Evolutionary conservation across 495 filamentous ascomycete genomes (phyloP), one percentile per base, ranked within the genome.

Genomic region (Lasiosphaeriaceae sp.): DNA sequence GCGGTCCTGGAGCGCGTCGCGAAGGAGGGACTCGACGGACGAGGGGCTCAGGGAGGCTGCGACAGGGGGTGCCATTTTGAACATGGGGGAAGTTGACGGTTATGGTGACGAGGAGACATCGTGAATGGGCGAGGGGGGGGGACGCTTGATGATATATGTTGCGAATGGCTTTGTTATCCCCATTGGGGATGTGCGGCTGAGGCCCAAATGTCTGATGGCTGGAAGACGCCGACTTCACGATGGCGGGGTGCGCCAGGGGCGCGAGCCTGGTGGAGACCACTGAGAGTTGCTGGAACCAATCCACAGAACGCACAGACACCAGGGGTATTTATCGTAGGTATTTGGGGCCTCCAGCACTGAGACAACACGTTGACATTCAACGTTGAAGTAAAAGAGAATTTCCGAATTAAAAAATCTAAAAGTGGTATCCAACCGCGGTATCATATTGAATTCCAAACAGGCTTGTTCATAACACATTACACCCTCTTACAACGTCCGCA

Each of bases 1-100:
- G 64, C 74, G 74, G 59, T 75, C 71, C 34, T 55, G 57, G 20
- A 70, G 57, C 31, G 61, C 14, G 14, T n/a, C 21, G 51, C 50
- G 66, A 55, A 63, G 64, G 47, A 66, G 52, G 51, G 17, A 1
- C 43, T 41, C n/a, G 11, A 35, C 53, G 11, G 56, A 2, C 23
- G 51, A 29, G 24, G 41, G n/a, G 16, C 17, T 51, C 17, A 43
- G 23, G 21, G 29, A 9, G 47, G 58, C 21, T 23, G 51, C 35
- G 37, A 26, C 43, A 44, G 17, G 44, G 31, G n/a, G 23, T 14
- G 45, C n/a, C 29, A 55, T 47, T 47, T 34, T 39, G 41, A 23
- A 29, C 0, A 11, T 17, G 1, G 24, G 31, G 34, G 26, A 9
- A 31, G 26, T 31, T 4, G 9, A 31, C 9, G 26, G 26, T 3